These are phyloP conservation scores for Naegleria fowleri DNA, from an alignment of 208 protist genomes.

Conservation along the genomic window DNA sequence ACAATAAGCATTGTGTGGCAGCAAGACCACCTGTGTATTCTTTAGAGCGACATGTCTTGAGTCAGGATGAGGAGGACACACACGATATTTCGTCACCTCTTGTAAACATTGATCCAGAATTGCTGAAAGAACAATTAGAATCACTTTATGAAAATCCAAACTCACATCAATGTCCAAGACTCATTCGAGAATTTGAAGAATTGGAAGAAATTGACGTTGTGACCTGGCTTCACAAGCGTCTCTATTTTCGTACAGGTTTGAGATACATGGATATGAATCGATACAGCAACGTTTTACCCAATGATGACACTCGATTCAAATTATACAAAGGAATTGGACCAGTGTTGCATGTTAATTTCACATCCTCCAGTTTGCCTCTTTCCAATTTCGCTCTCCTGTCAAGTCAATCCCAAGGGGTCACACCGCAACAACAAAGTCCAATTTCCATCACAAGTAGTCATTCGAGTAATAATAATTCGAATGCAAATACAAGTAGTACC, in stretches of 20 bases:
- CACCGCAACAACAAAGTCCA: not conserved
- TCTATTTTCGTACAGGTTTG: not conserved
- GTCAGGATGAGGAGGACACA: not conserved
- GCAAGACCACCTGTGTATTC: not conserved
- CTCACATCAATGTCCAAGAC: not conserved
- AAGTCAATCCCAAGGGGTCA: not conserved
- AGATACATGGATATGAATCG: not conserved
- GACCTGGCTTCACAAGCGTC: not conserved
- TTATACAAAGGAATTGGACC: not conserved
- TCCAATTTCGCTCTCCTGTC: not conserved
- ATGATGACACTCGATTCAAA: not conserved
- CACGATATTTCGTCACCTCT: not conserved
- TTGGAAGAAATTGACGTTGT: not conserved
- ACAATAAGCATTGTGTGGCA: not conserved
- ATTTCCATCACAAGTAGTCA: not conserved
- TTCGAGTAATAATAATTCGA: not conserved
- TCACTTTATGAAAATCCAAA: not conserved
- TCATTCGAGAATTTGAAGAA: not conserved
- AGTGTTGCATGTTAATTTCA: not conserved
- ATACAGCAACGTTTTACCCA: not conserved
- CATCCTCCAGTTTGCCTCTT: not conserved
- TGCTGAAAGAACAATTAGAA: not conserved
- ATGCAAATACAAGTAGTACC: not conserved
- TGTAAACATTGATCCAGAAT: not conserved
- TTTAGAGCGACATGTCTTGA: not conserved